Evolutionary conservation across 768 basidiomycete species (phyloP), one percentile per base, ranked within the genome.

Genomic region (Kwoniella dejecticola): DNA sequence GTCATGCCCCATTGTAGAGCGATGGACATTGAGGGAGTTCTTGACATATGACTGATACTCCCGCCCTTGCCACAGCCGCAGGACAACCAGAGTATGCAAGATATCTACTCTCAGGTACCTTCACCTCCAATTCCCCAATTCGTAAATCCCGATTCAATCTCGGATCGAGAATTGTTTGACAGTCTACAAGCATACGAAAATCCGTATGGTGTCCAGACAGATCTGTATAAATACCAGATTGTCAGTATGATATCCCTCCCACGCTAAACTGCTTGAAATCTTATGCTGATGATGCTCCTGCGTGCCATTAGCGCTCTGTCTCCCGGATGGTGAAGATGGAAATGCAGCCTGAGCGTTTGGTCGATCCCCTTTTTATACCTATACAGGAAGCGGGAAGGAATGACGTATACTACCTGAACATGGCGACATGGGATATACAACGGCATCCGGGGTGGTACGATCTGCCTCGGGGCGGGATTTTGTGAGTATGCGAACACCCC

Each of bases 231-330:
- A 7, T 74, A 71, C 47, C 72, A 74, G 46, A 33, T 65, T n/a
- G 72, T 74, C 31, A 44, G 69, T 54, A 2, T 15, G n/a, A 7
- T 31, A n/a, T n/a, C n/a, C n/a, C n/a, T n/a, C n/a, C n/a, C n/a
- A n/a, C n/a, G n/a, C n/a, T n/a, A n/a, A n/a, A n/a, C n/a, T n/a
- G n/a, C n/a, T n/a, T n/a, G n/a, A n/a, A n/a, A n/a, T n/a, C n/a
- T n/a, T n/a, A n/a, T n/a, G n/a, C n/a, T n/a, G n/a, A n/a, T n/a
- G n/a, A n/a, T n/a, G n/a, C n/a, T n/a, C n/a, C n/a, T n/a, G n/a
- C n/a, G n/a, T n/a, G n/a, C n/a, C n/a, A n/a, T n/a, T n/a, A 73
- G 71, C 57, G 71, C 31, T 73, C 71, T 1, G 62, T 73, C 3
- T 56, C 61, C 1, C 66, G 57, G 41, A 73, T 73, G 71, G 40